Evolutionary conservation across 78 protist species (phyloP), one percentile per base, ranked within the genome.

Genomic region (Speleostelium caveatum): DNA sequence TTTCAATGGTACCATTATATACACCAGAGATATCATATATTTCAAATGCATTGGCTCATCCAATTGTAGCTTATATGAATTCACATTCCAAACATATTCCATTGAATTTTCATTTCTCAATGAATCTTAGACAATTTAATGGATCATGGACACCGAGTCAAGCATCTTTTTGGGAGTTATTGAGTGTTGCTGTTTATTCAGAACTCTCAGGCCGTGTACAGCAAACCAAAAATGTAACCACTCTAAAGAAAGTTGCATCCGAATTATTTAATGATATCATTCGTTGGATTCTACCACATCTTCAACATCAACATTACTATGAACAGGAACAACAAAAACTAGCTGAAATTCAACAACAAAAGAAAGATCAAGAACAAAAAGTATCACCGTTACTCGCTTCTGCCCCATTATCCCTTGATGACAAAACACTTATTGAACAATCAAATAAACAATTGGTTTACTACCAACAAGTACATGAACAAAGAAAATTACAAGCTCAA

Each of bases 31-130:
- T 83, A 28, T 45, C 67, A 2, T 83, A 83, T 32, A 24, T 83
- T 21, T 69, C 80, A 4, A 83, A 83, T 83, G 91, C 91, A 67
- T 33, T 83, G 72, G 91, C 91, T 28, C 91, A 83, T 83, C 91
- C 91, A 2, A 83, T 83, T 17, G 91, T 83, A 28, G 91, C 91
- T 0, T 83, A 83, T 26, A 83, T 83, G 51, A 83, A 83, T 33
- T 69, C 79, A 1, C 91, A 83, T 53, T 69, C 79, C 0, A 83
- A 83, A 69, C 91, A 69, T 42, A 83, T 83, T 30, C 73, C 68
- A 42, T 35, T 83, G 8, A 63, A 45, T 33, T 83, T 83, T 42
- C 19, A 39, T 12, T 83, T 83, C 26, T 73, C 91, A 49, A 67
- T 83, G 79, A 83, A 83, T 59, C 38, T 83, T 3, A 32, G 91